phyloP scores from a whole-genome alignment of 108 stramenopile genomes.

The Cyclotella distinguenda region DNA sequence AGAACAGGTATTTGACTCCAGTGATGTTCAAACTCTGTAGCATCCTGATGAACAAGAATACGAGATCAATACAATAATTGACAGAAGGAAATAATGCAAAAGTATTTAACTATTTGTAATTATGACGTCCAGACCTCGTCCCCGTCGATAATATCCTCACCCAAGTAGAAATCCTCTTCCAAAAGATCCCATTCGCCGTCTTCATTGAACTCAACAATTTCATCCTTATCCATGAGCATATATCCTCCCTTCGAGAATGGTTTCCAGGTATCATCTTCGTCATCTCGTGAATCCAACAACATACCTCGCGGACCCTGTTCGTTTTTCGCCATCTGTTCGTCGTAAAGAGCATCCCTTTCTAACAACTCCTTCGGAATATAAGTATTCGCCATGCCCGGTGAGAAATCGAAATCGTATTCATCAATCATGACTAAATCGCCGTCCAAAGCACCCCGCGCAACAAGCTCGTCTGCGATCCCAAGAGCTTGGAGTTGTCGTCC shows the following conservation, averaged over 20 bases:
- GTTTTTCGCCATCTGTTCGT: conserved; percentile 30
- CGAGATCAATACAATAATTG: too few relatives aligned
- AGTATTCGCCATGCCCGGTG: conserved; percentile 73
- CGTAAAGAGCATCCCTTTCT: conserved; percentile 65
- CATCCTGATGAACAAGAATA: too few relatives aligned
- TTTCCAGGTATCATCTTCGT: conserved; percentile 53
- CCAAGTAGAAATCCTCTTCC: conserved; percentile 63
- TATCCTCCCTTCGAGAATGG: conserved; percentile 80
- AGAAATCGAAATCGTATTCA: conserved; percentile 87
- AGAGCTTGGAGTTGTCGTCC: conserved; percentile 85
- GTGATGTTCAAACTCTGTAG: too few relatives aligned
- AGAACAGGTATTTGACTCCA: too few relatives aligned
- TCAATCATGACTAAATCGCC: conserved; percentile 93
- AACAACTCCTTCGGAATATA: conserved; percentile 86
- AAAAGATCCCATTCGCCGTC: conserved; percentile 82
- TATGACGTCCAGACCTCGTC: conserved; percentile 78
- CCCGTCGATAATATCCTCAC: conserved; percentile 52
- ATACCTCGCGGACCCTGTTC: conserved; percentile 26
- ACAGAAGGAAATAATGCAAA: too few relatives aligned
- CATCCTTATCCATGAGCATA: conserved; percentile 79
- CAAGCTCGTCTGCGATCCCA: conserved; percentile 75
- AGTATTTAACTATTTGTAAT: too few relatives aligned
- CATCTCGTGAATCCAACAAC: conserved; percentile 24
- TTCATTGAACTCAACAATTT: conserved; percentile 77
- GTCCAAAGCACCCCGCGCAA: conserved; percentile 72